Percentiles rank a stretch among this genome's conserved stretches.
phyloP scores from a whole-genome alignment of 768 basidiomycete genomes.

The Mycena haematopus region DNA sequence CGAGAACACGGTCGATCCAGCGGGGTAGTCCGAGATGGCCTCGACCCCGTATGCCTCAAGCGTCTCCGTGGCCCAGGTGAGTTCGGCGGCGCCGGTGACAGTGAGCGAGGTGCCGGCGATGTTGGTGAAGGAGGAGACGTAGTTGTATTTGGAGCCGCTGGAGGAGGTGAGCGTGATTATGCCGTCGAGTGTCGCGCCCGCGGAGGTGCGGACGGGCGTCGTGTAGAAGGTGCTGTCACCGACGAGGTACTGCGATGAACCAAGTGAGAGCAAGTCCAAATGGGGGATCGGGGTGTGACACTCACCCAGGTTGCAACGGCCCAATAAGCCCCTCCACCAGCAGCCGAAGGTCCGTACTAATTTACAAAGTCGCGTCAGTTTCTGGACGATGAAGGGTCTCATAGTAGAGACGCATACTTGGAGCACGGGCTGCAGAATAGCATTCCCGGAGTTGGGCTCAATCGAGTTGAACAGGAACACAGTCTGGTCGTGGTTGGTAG shows the following conservation, averaged over 20 bases:
- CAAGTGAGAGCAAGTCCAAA: too few relatives aligned
- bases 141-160: constrained; percentile 16
- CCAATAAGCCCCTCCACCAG: constrained; percentile 30
- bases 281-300: too few relatives aligned
- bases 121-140: constrained; percentile 22
- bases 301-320: constrained; percentile 20
- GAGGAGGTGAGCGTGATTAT: constrained; percentile 24
- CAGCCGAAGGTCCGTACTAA: constrained; percentile 29
- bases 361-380: background rate
- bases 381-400: background rate
- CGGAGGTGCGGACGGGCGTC: constrained; percentile 15
- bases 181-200: constrained; percentile 26
- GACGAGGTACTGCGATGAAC: constrained; percentile 6
- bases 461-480: constrained; percentile 31
- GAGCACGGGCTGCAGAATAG: constrained; percentile 26
- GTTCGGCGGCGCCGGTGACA: constrained; percentile 16
- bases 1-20: constrained; percentile 22
- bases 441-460: constrained; percentile 20
- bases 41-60: constrained; percentile 27
- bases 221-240: constrained; percentile 14
- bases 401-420: background rate
- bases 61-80: constrained; percentile 30
- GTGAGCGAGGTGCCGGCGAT: constrained; percentile 25
- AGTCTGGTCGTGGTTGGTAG: constrained; percentile 26
- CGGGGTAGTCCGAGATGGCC: constrained; percentile 17